Evolutionary conservation across 2,329 filamentous ascomycete genomes (phyloP), one percentile per base, ranked within the genome.

Genomic region (Colletotrichum magnum): DNA sequence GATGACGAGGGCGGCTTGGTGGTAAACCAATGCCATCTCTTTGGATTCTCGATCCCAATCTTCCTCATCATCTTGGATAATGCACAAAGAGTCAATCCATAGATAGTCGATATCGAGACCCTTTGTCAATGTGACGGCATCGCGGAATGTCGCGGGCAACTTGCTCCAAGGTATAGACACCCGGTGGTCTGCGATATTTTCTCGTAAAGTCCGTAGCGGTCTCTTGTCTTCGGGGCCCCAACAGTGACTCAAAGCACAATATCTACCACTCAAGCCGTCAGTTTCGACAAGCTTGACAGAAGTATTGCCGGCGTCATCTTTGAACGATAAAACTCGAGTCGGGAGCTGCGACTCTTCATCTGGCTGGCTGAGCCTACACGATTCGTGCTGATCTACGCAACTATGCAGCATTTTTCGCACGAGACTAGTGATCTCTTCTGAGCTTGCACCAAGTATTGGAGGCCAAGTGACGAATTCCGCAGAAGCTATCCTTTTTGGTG

Each of bases 11-110:
- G 16, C 15, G 43, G 43, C 43, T 47, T 6, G 43, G 9, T 16
- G 6, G n/a, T 47, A 47, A 47, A 47, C n/a, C 43, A 6, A 47
- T 5, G 43, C 43, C 43, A 47, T 47, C 15, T 47, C n/a, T 16
- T n/a, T 47, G 1, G 43, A 47, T 47, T 47, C 43, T 15, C n/a
- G 10, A 16, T 15, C 2, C 43, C 43, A 47, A 47, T 47, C 3
- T 15, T 47, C 15, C 43, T 6, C n/a, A 18, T 64, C 54, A 32
- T 71, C 57, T 45, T 72, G 70, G 32, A 72, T 50, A n/a, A 72
- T 68, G 62, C 70, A 72, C 32, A 63, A 52, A 10, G 51, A 41
- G 26, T 72, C 70, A 18, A 72, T 59, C 68, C 70, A 72, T 6
- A 72, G 50, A 62, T 71, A 72, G 1, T 12, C 10, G 26, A 71